phyloP scores from a whole-genome alignment of 805 yeast species.

The Isabelozyma rhagii region DNA sequence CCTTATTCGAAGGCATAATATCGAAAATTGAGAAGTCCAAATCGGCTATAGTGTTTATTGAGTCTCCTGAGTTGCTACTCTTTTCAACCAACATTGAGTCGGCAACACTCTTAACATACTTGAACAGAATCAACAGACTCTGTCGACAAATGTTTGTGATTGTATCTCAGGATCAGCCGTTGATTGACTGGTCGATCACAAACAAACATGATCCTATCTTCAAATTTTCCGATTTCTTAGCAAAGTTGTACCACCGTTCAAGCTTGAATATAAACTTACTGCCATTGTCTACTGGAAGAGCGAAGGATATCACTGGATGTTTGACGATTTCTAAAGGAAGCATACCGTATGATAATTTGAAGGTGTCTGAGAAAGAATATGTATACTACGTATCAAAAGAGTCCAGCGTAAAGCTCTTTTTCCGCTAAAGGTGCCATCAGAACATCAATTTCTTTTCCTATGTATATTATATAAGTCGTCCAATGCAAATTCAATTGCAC shows the following conservation, averaged over 20 bases:
- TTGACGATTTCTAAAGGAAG: slow-evolving; percentile 60
- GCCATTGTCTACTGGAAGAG: slow-evolving; percentile 77
- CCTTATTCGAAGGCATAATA: slow-evolving; percentile 16
- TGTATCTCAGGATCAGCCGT: slow-evolving; percentile 33
- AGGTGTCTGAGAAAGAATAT: slow-evolving; percentile 58
- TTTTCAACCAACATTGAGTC: slow-evolving; percentile 38
- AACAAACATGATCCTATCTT: slow-evolving; percentile 29
- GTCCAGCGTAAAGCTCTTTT: slow-evolving; percentile 41
- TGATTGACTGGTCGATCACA: slow-evolving; percentile 23
- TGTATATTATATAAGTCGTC: slow-evolving; percentile 65
- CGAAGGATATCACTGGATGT: slow-evolving; percentile 77
- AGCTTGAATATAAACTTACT: slow-evolving; percentile 52
- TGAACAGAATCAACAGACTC: slow-evolving; percentile 29
- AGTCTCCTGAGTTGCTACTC: slow-evolving; percentile 46
- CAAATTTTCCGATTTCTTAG: slow-evolving; percentile 46
- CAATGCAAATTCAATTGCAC: slow-evolving; percentile 84
- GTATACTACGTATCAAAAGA: slow-evolving; percentile 60
- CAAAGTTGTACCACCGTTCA: slow-evolving; percentile 49
- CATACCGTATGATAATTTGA: slow-evolving; percentile 20
- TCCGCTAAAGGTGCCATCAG: slow-evolving; percentile 34
- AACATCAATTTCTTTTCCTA: slow-evolving; percentile 22
- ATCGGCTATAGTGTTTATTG: slow-evolving; percentile 34
- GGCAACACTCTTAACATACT: slow-evolving; percentile 28
- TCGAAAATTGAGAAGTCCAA: slow-evolving; percentile 4
- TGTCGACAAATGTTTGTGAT: slow-evolving; percentile 36